Conservation (phyloP, 2,329 filamentous ascomycete genomes). For the Scleromitrula shiraiana region DNA sequence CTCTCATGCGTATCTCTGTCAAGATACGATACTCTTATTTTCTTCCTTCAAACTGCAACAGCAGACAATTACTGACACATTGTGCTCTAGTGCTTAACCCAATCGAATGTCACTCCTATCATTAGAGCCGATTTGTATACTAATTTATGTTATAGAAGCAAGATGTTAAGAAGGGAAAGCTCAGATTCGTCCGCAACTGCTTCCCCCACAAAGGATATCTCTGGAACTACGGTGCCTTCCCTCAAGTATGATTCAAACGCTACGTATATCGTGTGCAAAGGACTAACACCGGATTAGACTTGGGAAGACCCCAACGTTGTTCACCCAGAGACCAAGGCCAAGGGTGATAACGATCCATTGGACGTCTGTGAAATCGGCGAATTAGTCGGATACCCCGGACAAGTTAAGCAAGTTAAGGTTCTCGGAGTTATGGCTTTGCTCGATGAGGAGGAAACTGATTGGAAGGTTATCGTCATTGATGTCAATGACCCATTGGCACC, state of each 20-base stretch:
- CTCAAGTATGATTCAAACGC: constrained; percentile 58
- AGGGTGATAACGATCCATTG: constrained; percentile 98
- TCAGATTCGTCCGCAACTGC: constrained; percentile 98
- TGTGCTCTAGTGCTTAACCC: constrained; percentile 9
- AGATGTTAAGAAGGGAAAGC: constrained; percentile 99
- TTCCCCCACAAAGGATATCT: constrained; percentile 99
- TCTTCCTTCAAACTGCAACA: not conserved
- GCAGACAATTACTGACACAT: not conserved
- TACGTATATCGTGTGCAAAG: not conserved
- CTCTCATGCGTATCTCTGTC: not conserved
- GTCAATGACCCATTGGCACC: constrained; percentile 92
- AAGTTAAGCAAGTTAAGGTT: constrained; percentile 99
- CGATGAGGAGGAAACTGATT: constrained; percentile 99
- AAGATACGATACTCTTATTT: not conserved
- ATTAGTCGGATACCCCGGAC: constrained; percentile 89
- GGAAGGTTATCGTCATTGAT: constrained; percentile 99
- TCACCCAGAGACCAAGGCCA: constrained; percentile 99
- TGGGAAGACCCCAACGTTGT: constrained; percentile 97
- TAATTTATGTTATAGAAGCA: constrained; percentile 53
- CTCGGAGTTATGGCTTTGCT: constrained; percentile 98
- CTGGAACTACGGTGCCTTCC: constrained; percentile 99
- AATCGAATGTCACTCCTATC: constrained; percentile 4
- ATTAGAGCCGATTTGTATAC: not conserved
- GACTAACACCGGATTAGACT: constrained; percentile 50
- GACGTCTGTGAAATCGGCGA: constrained; percentile 99